A percentile compares a stretch with the other conserved stretches of the same genome.
phyloP scores from a whole-genome alignment of 345 rosid species.

The Salix suchowensis region DNA sequence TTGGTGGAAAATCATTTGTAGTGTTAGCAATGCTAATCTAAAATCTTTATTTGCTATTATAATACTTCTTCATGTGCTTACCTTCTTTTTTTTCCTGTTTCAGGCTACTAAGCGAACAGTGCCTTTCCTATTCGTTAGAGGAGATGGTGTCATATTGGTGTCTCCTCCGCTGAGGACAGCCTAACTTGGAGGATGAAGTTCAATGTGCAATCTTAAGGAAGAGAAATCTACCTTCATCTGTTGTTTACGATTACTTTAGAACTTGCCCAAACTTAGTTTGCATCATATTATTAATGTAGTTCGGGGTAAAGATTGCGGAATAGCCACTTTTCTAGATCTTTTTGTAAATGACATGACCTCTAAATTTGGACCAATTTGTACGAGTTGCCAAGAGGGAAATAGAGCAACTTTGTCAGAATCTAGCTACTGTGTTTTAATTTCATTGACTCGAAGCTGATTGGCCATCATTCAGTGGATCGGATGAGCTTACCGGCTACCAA shows the following conservation, averaged over 20 bases:
- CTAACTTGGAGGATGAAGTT: conserved; percentile 25
- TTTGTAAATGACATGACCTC: not conserved
- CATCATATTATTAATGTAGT: not conserved
- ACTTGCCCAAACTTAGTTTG: conserved; percentile 3
- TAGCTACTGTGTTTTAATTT: not conserved
- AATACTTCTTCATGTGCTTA: not conserved
- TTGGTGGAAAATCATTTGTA: not conserved
- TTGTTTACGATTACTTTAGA: not conserved
- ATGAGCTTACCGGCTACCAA: not conserved
- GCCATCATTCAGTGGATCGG: not conserved
- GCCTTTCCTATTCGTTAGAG: conserved; percentile 92
- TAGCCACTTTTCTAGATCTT: not conserved
- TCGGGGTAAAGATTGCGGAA: not conserved
- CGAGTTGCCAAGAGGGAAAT: not conserved
- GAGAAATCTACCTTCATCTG: not conserved
- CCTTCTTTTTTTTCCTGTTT: conserved; percentile 8
- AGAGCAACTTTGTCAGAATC: not conserved
- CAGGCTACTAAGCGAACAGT: conserved; percentile 83
- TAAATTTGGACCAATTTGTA: not conserved
- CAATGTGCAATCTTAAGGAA: not conserved
- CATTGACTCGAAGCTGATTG: not conserved
- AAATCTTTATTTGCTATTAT: not conserved
- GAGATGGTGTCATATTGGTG: conserved; percentile 97
- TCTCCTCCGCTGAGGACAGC: conserved; percentile 95
- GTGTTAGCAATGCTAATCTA: not conserved